Conservation (phyloP, 352 stramenopile species). For the Phytophthora capsici region DNA sequence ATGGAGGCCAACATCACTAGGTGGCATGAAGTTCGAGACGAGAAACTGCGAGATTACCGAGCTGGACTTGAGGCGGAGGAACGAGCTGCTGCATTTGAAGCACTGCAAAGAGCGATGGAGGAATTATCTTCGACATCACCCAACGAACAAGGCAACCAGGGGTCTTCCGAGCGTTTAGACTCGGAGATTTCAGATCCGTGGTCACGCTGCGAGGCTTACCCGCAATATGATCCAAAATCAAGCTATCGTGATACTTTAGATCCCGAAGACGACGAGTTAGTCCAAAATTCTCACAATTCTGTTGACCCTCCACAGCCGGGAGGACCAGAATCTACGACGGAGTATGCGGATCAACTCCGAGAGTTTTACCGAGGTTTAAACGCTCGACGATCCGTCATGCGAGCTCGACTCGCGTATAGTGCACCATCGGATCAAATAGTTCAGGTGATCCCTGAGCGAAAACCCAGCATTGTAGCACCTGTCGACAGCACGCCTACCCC, state of each 20-base stretch:
- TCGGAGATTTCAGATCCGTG: slow-evolving; percentile 1
- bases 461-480: slow-evolving; percentile 2
- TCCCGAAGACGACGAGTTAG: background rate
- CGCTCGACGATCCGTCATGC: slow-evolving; percentile 28
- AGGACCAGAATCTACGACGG: background rate
- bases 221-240: background rate
- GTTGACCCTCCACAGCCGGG: background rate
- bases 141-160: slow-evolving; percentile 7
- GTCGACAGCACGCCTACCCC: too few species aligned
- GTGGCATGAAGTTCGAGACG: slow-evolving; percentile 40
- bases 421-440: slow-evolving; percentile 24
- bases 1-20: slow-evolving; percentile 38
- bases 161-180: background rate
- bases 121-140: slow-evolving; percentile 19
- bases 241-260: background rate
- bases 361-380: slow-evolving; percentile 30
- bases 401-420: slow-evolving; percentile 23
- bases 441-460: slow-evolving; percentile 22
- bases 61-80: slow-evolving; percentile 32
- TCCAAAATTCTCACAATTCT: background rate
- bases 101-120: slow-evolving; percentile 26
- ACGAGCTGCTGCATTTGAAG: slow-evolving; percentile 28
- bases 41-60: slow-evolving; percentile 34
- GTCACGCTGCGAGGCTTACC: slow-evolving; percentile 29
- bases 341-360: slow-evolving; percentile 26